These are phyloP conservation scores for Neonectria hederae DNA, from an alignment of 2,329 filamentous ascomycete species.

Conservation along the genomic window DNA sequence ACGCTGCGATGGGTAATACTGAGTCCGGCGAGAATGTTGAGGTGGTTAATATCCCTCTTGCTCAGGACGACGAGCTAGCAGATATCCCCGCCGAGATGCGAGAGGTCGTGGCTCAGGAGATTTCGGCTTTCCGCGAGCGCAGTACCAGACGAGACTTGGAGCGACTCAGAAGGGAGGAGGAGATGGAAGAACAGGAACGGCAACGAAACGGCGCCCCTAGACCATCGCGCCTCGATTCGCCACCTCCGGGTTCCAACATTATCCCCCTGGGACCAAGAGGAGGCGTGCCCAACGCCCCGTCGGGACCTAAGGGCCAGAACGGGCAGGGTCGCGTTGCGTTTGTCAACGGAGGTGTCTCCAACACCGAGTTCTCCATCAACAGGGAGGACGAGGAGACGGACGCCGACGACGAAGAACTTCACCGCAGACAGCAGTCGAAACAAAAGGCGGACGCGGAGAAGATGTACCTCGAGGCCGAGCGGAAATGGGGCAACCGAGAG, in stretches of 20 bases:
- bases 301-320: slow-evolving; percentile 71
- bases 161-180: slow-evolving; percentile 86
- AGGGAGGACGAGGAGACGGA: slow-evolving; percentile 88
- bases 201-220: slow-evolving; percentile 72
- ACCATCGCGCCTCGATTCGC: slow-evolving; percentile 75
- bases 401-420: slow-evolving; percentile 86
- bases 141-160: slow-evolving; percentile 91
- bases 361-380: slow-evolving; percentile 64
- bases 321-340: slow-evolving; percentile 73
- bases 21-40: slow-evolving; percentile 74
- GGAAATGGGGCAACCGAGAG: slow-evolving; percentile 91
- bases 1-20: slow-evolving; percentile 75
- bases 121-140: slow-evolving; percentile 90
- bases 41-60: slow-evolving; percentile 88
- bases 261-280: slow-evolving; percentile 49
- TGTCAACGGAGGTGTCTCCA: slow-evolving; percentile 79
- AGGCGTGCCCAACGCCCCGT: slow-evolving; percentile 78
- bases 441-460: slow-evolving; percentile 81
- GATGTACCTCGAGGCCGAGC: slow-evolving; percentile 83
- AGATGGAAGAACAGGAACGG: slow-evolving; percentile 87
- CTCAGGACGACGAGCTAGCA: slow-evolving; percentile 89
- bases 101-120: slow-evolving; percentile 92
- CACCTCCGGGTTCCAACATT: slow-evolving; percentile 72
- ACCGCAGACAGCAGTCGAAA: slow-evolving; percentile 75
- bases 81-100: slow-evolving; percentile 97